Percentiles rank a stretch among this genome's conserved stretches.
Conservation (phyloP, 83 land plant genomes). For the Isoetes engelmannii region DNA sequence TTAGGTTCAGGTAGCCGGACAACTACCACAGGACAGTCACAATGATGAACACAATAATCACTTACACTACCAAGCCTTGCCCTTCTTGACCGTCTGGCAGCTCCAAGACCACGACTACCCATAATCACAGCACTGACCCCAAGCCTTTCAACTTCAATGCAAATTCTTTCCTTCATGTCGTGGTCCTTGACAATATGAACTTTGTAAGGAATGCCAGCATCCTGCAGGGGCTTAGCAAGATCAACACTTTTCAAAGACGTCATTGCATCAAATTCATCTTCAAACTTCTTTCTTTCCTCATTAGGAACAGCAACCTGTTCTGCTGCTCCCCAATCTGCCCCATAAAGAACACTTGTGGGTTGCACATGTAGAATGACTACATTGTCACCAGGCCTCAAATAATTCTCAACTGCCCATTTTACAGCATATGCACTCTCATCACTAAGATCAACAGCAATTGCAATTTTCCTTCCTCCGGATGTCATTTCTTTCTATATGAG, state of each 20-base stretch:
- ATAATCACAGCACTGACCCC: slow-evolving; percentile 71
- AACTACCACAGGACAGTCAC: slow-evolving; percentile 85
- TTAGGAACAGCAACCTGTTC: slow-evolving; percentile 23
- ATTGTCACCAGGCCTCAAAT: too few species aligned
- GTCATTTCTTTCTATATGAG: too few species aligned
- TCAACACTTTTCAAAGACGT: slow-evolving; percentile 60
- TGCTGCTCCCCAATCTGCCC: slow-evolving; percentile 27
- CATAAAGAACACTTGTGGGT: too few species aligned
- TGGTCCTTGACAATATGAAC: slow-evolving; percentile 92
- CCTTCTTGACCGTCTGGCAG: slow-evolving; percentile 41
- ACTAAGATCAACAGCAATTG: too few species aligned
- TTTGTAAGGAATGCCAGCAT: slow-evolving; percentile 63
- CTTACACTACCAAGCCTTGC: slow-evolving; percentile 84
- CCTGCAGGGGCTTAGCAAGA: slow-evolving; percentile 62
- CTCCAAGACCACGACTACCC: slow-evolving; percentile 88
- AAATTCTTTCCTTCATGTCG: slow-evolving; percentile 90
- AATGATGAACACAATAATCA: slow-evolving; percentile 89
- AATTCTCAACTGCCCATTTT: too few species aligned
- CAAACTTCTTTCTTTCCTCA: slow-evolving; percentile 37
- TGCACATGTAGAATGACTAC: too few species aligned
- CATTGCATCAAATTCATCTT: slow-evolving; percentile 63
- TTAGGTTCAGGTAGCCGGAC: slow-evolving; percentile 67
- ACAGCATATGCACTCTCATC: too few species aligned
- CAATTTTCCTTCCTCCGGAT: too few species aligned
- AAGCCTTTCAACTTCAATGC: slow-evolving; percentile 79